A percentile compares a stretch with the other conserved stretches of the same genome.
Evolutionary conservation across 345 rosid genomes (phyloP).

Genomic region (Rhodamnia argentea): DNA sequence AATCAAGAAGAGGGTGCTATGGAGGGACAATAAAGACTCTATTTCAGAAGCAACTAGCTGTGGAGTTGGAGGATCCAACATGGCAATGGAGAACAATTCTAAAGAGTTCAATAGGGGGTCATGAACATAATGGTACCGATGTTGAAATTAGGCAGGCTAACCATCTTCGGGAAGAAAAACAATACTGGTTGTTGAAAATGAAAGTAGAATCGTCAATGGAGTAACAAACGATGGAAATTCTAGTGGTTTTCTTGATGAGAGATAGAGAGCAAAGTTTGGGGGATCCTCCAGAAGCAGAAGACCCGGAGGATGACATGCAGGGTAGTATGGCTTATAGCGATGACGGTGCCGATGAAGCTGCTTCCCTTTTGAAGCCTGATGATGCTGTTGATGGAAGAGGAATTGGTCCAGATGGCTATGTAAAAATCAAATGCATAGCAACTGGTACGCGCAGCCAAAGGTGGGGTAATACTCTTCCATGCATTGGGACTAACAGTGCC

Average conservation of each 20-base stretch:
- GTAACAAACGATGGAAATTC: constrained; percentile 12
- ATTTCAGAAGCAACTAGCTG: constrained; percentile 13
- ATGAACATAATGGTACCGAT: constrained; percentile 23
- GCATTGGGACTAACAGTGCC: not conserved
- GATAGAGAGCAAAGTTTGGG: constrained; percentile 48
- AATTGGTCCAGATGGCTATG: constrained; percentile 43
- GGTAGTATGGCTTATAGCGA: constrained; percentile 41
- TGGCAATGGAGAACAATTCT: constrained; percentile 12
- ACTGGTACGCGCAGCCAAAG: constrained; percentile 66
- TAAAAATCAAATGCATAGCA: constrained; percentile 94
- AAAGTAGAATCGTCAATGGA: constrained; percentile 12
- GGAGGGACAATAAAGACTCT: not conserved
- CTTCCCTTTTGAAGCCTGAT: constrained; percentile 59
- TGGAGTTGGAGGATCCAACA: constrained; percentile 20
- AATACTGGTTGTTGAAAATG: constrained; percentile 6
- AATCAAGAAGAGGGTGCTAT: constrained; percentile 32
- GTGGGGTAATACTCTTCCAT: constrained; percentile 17
- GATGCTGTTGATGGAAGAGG: constrained; percentile 46
- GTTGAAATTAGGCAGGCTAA: constrained; percentile 23
- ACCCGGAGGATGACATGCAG: constrained; percentile 47
- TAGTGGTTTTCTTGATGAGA: constrained; percentile 10
- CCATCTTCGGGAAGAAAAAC: constrained; percentile 15
- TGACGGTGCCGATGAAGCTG: constrained; percentile 63
- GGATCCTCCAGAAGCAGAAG: constrained; percentile 80
- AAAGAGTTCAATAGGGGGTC: constrained; percentile 7